These are phyloP conservation scores for Melocanna baccifera DNA, from an alignment of 176 grass and related monocot species.

Conservation along the genomic window DNA sequence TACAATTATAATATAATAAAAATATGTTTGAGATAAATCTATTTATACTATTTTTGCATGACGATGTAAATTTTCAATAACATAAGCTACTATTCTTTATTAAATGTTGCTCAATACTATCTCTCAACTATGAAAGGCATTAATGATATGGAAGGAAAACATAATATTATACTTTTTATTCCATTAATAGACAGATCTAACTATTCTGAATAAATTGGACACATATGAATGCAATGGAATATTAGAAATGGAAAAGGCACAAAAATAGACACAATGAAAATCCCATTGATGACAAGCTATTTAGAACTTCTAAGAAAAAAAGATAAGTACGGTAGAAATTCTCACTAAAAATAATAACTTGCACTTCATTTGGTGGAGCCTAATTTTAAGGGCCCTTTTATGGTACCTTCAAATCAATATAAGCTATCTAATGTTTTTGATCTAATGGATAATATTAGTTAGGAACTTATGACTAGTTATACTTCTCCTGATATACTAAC, in stretches of 20 bases:
- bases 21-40: not conserved
- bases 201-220: not conserved
- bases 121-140: not conserved
- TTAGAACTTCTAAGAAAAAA: too few relatives aligned
- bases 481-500: too few relatives aligned
- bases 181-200: not conserved
- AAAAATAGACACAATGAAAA: not conserved
- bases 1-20: not conserved
- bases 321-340: too few relatives aligned
- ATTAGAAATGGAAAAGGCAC: not conserved
- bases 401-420: too few relatives aligned
- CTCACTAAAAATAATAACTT: too few relatives aligned
- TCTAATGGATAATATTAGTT: too few relatives aligned
- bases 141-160: not conserved
- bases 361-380: too few relatives aligned
- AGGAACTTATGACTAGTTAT: too few relatives aligned
- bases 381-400: too few relatives aligned
- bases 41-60: not conserved
- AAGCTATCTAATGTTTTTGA: too few relatives aligned
- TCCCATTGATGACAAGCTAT: too few relatives aligned
- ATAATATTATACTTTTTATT: not conserved
- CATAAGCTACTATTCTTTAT: not conserved
- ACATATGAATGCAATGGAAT: not conserved
- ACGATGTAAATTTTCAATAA: not conserved
- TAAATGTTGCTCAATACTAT: not conserved